These are phyloP conservation scores for Porcisia hertigi DNA, from an alignment of 208 protist genomes.

Conservation along the genomic window DNA sequence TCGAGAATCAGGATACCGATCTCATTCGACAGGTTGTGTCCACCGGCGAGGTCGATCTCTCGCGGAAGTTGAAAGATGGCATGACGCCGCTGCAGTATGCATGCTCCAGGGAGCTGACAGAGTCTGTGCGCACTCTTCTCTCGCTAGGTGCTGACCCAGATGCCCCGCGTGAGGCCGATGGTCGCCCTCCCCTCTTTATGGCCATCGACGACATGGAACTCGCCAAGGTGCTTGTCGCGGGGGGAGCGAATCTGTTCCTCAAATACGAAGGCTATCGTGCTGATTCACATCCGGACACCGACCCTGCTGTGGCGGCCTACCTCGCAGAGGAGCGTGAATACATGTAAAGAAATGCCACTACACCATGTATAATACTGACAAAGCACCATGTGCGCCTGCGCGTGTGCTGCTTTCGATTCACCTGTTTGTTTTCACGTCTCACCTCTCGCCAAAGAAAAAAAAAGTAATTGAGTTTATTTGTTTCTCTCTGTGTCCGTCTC, in stretches of 20 bases:
- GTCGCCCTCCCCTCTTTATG: constrained; percentile 87
- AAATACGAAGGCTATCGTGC: constrained; percentile 76
- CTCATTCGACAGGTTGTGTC: constrained; percentile 51
- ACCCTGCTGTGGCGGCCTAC: constrained; percentile 60
- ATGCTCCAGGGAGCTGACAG: constrained; percentile 57
- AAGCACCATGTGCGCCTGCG: neutral
- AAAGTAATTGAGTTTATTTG: constrained; percentile 3
- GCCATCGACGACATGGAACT: constrained; percentile 71
- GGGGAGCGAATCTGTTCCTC: constrained; percentile 67
- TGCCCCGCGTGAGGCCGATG: constrained; percentile 57
- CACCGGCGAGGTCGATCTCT: constrained; percentile 57
- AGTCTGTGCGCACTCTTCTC: constrained; percentile 59
- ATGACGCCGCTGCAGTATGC: constrained; percentile 90
- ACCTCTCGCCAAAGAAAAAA: neutral
- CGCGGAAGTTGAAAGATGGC: constrained; percentile 48
- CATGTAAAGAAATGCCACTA: constrained; percentile 36
- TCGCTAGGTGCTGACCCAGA: constrained; percentile 80
- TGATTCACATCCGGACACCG: constrained; percentile 80
- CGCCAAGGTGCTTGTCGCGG: constrained; percentile 64
- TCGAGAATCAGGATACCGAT: constrained; percentile 52
- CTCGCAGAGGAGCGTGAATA: constrained; percentile 30
- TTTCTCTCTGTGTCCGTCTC: neutral
- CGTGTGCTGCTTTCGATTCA: neutral
- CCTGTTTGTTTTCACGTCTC: neutral
- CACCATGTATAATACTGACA: constrained; percentile 1